Evolutionary conservation across 371 early-diverging fungal species (phyloP).

Genomic region (Blyttiomyces sp.): DNA sequence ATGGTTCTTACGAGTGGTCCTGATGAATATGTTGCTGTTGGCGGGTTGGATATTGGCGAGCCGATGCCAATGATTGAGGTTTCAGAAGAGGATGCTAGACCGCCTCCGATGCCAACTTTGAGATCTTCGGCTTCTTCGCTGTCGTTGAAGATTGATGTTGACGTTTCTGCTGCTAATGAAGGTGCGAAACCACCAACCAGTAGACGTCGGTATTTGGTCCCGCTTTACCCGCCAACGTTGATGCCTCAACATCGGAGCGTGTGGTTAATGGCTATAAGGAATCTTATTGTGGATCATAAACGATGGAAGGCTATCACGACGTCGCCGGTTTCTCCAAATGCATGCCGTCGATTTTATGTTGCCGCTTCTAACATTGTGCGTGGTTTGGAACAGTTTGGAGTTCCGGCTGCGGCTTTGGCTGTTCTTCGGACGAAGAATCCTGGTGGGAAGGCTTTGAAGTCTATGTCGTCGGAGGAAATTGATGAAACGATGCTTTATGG

Average conservation of each 20-base stretch:
- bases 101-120: too few species aligned
- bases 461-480: constrained; percentile 16
- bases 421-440: constrained; percentile 13
- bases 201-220: constrained; percentile 11
- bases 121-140: too few species aligned
- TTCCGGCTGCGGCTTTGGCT: constrained; percentile 18
- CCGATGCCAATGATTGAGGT: background rate
- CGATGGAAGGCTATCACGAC: constrained; percentile 14
- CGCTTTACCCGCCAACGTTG: constrained; percentile 17
- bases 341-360: constrained; percentile 21
- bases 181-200: background rate
- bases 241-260: constrained; percentile 14
- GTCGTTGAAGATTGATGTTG: background rate
- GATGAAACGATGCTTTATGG: constrained; percentile 19
- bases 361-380: constrained; percentile 24
- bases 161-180: background rate
- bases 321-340: constrained; percentile 17
- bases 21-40: constrained; percentile 8
- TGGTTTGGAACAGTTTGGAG: constrained; percentile 27
- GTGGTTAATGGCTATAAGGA: constrained; percentile 17
- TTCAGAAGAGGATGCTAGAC: background rate
- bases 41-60: background rate
- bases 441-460: constrained; percentile 7
- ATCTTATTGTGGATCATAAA: constrained; percentile 7
- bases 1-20: constrained; percentile 4